Percentiles rank a stretch among this genome's conserved stretches.
These are phyloP conservation scores for Metarhizium album DNA, from an alignment of 2,329 filamentous ascomycete genomes.

Conservation along the genomic window DNA sequence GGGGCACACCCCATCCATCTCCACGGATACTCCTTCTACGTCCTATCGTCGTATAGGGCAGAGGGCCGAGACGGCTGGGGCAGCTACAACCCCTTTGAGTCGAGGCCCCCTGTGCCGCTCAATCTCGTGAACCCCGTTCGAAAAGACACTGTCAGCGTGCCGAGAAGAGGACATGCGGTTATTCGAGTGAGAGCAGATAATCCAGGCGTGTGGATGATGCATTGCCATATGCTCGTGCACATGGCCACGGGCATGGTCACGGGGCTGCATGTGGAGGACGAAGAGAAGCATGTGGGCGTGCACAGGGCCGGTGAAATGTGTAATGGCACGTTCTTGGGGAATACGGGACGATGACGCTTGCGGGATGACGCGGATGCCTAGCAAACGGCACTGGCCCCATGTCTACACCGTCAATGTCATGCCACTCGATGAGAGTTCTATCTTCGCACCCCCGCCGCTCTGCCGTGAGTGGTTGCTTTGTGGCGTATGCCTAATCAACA, in stretches of 20 bases:
- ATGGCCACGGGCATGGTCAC: slow-evolving; percentile 16
- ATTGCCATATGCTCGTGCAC: slow-evolving; percentile 20
- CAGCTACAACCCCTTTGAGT: slow-evolving; percentile 16
- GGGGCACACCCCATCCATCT: slow-evolving; percentile 33
- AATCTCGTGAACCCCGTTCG: slow-evolving; percentile 12
- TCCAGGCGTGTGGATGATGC: slow-evolving; percentile 18
- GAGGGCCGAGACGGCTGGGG: slow-evolving; percentile 13
- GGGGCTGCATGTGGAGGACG: slow-evolving; percentile 14
- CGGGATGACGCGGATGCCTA: no score
- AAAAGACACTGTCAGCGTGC: slow-evolving; percentile 31
- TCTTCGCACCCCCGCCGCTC: no score
- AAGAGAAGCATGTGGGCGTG: neutral
- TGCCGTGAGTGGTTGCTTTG: no score
- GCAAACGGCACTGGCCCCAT: no score
- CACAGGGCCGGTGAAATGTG: neutral
- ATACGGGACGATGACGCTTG: no score
- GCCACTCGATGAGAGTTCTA: no score
- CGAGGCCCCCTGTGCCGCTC: neutral
- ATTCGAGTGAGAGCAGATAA: slow-evolving; percentile 14
- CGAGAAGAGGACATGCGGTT: slow-evolving; percentile 15
- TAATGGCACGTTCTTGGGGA: neutral
- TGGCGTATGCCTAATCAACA: no score
- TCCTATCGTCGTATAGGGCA: slow-evolving; percentile 17
- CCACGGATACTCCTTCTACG: slow-evolving; percentile 45
- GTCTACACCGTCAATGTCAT: no score